Evolutionary conservation across 176 grass and related monocot species (phyloP).

Genomic region (Carex parvula): DNA sequence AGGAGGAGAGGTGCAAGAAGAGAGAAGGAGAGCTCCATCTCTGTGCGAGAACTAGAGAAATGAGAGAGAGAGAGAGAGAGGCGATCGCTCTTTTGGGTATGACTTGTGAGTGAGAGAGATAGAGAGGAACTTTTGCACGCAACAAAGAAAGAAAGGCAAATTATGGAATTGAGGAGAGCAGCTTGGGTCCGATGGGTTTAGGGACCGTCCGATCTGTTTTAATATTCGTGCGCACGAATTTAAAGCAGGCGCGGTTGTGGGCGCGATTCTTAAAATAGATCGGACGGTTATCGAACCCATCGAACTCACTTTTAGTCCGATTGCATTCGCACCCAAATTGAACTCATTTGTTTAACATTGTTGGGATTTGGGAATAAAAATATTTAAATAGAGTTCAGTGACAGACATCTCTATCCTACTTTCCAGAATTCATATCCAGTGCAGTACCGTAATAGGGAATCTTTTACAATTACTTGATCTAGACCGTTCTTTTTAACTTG

Average conservation of each 20-base stretch:
- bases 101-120: neutral
- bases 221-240: too few species aligned
- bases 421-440: too few species aligned
- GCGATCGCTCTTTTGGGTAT: neutral
- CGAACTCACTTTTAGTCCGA: too few species aligned
- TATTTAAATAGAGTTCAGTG: neutral
- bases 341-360: neutral
- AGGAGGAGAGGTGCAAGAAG: slow-evolving; percentile 7
- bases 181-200: too few species aligned
- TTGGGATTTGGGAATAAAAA: neutral
- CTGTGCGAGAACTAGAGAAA: neutral
- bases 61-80: neutral
- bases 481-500: too few species aligned
- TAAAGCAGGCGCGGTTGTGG: too few species aligned
- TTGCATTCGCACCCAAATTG: too few species aligned
- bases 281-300: too few species aligned
- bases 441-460: too few species aligned
- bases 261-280: too few species aligned
- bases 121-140: neutral
- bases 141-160: neutral
- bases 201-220: too few species aligned
- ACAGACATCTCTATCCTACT: neutral
- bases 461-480: too few species aligned
- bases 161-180: neutral
- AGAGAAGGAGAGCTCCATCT: slow-evolving; percentile 27